Evolutionary conservation across 2,329 filamentous ascomycete genomes (phyloP), one percentile per base, ranked within the genome.

Genomic region (Tolypocladium endophyticum): DNA sequence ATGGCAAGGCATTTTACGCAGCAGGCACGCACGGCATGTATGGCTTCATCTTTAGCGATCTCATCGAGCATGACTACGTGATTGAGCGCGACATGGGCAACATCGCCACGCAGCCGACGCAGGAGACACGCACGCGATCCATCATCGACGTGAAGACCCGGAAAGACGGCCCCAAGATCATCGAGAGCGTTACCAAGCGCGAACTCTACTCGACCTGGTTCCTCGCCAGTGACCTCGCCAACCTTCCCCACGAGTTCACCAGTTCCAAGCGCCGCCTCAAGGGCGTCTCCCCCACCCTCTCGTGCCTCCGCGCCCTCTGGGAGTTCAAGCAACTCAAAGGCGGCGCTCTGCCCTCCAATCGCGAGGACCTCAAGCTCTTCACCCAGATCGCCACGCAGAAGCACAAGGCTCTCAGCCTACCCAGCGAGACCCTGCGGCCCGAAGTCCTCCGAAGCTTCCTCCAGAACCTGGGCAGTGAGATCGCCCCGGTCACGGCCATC

Each of bases 41-140:
- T 72, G 94, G 94, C 59, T 99, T 90, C 76, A 89, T 96, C 65
- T 99, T 99, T 72, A 89, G 89, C 60, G 94, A 99, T 72, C 81
- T 99, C 28, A 91, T 96, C 66, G 83, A 87, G 68, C 94, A 99
- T 72, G 87, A 92, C 68, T 99, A 91, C 70, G 85, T 94, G 61
- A 87, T 99, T 62, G 87, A 96, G 76, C 87, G 94, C 60, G 86
- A 90, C 62, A 87, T 88, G 63, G 87, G 89, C 60, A 97, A 97
- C 69, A 77, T 89, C 16, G 70, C 83, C 25, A 87, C 86, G 0
- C 72, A 80, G 47, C 63, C 79, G 11, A 79, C 80, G 55, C 75
- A 81, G 5, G 94, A 99, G 71, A 88, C 89, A 1, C 80, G 85
- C 33, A 97, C 93, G 6, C 85, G 93, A 58, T 86, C 83, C 65